phyloP scores from a whole-genome alignment of 2,329 filamentous ascomycete species.

The Ophiostoma sp. region DNA sequence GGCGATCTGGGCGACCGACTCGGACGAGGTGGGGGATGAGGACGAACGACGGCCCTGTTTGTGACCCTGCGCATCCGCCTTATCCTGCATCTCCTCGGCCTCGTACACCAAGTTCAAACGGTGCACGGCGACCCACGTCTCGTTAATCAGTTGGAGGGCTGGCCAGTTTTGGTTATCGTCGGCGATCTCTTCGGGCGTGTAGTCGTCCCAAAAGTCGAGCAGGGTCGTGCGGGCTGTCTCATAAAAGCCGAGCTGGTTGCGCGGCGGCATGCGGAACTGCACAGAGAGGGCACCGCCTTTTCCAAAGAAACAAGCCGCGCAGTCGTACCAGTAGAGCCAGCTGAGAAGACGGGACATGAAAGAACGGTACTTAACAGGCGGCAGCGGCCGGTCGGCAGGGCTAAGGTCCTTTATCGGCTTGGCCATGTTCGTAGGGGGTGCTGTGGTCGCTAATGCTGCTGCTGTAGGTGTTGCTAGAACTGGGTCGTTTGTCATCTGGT shows the following conservation, averaged over 20 bases:
- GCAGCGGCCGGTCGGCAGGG: slow-evolving; percentile 2
- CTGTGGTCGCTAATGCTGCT: too few species aligned
- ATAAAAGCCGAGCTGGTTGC: slow-evolving; percentile 10
- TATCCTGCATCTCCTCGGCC: neutral
- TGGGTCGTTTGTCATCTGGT: neutral
- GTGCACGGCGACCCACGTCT: slow-evolving; percentile 23
- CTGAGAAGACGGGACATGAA: slow-evolving; percentile 20
- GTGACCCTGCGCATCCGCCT: neutral
- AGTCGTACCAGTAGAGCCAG: slow-evolving; percentile 24
- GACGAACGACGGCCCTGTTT: neutral
- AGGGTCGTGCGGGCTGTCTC: slow-evolving; percentile 20
- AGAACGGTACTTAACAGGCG: slow-evolving; percentile 20
- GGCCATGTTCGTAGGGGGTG: neutral
- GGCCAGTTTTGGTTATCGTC: slow-evolving; percentile 25
- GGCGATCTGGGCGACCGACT: slow-evolving; percentile 6
- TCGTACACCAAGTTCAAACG: slow-evolving; percentile 5
- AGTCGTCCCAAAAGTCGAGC: slow-evolving; percentile 22
- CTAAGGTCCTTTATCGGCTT: neutral
- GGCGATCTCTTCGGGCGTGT: slow-evolving; percentile 23
- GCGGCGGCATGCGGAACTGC: slow-evolving; percentile 7
- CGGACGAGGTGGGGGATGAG: neutral
- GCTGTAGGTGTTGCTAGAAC: neutral
- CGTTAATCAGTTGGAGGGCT: slow-evolving; percentile 20
- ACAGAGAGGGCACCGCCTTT: slow-evolving; percentile 4
- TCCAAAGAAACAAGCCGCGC: slow-evolving; percentile 16